These are phyloP conservation scores for Chaetomiaceae sp. DNA, from an alignment of 2,329 filamentous ascomycete species.

Conservation along the genomic window DNA sequence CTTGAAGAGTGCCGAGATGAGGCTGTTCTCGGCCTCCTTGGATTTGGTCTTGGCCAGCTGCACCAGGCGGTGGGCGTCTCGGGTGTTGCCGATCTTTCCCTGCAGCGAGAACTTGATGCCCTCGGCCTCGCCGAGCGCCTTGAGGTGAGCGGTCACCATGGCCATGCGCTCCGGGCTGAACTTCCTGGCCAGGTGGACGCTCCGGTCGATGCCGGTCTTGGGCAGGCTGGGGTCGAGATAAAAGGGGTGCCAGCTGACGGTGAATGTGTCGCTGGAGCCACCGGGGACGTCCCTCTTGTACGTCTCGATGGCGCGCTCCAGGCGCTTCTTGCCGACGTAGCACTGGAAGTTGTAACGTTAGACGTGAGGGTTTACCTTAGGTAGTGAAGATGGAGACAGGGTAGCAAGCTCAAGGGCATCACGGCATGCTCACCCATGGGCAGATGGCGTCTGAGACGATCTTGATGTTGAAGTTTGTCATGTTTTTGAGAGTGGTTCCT, in stretches of 20 bases:
- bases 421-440: constrained; percentile 46
- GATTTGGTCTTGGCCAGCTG: constrained; percentile 57
- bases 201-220: constrained; percentile 40
- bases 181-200: constrained; percentile 51
- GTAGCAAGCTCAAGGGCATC: not conserved
- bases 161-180: constrained; percentile 58
- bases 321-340: constrained; percentile 73
- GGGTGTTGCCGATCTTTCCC: constrained; percentile 68
- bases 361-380: too few relatives aligned
- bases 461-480: constrained; percentile 72
- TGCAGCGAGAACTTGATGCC: constrained; percentile 71
- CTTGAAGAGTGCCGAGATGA: constrained; percentile 60
- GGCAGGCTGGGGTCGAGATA: constrained; percentile 68
- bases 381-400: too few relatives aligned
- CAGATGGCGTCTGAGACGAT: constrained; percentile 80
- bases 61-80: constrained; percentile 73
- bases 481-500: constrained; percentile 30
- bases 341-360: constrained; percentile 44
- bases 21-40: constrained; percentile 49
- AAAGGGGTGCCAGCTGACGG: constrained; percentile 71
- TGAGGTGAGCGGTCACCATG: constrained; percentile 30
- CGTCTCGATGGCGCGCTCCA: constrained; percentile 64
- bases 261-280: constrained; percentile 61
- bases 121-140: constrained; percentile 56
- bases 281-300: constrained; percentile 60